phyloP scores from a whole-genome alignment of 2,329 filamentous ascomycete species.

The Akanthomyces muscarius region DNA sequence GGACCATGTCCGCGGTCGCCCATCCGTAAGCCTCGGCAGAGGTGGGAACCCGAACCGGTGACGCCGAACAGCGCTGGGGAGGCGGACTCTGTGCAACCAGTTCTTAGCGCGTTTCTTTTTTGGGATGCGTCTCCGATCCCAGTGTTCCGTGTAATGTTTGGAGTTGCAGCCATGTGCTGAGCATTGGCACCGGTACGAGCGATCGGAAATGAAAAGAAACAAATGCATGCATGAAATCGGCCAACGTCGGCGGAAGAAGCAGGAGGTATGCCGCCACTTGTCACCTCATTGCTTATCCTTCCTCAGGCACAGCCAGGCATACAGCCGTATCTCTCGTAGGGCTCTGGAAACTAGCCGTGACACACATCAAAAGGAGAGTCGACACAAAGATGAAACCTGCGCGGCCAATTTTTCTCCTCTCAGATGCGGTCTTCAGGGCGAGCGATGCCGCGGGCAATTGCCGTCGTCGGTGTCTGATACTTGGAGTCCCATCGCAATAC shows the following conservation, averaged over 20 bases:
- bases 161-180: no score
- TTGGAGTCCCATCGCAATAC: neutral
- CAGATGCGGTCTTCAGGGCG: neutral
- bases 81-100: neutral
- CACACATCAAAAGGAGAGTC: neutral
- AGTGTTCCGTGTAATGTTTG: no score
- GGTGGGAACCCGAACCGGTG: neutral
- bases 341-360: neutral
- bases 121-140: no score
- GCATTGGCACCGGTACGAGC: no score
- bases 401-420: no score
- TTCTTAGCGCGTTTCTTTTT: no score
- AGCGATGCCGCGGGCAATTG: neutral
- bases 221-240: no score
- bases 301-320: no score
- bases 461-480: neutral
- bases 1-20: neutral
- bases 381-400: neutral
- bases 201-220: no score
- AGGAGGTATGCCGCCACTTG: no score
- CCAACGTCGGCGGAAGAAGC: no score
- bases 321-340: neutral
- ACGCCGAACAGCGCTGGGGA: neutral
- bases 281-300: no score
- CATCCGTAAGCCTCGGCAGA: slow-evolving; percentile 1